Conservation (phyloP, 345 rosid species). For the Linum tenue region DNA sequence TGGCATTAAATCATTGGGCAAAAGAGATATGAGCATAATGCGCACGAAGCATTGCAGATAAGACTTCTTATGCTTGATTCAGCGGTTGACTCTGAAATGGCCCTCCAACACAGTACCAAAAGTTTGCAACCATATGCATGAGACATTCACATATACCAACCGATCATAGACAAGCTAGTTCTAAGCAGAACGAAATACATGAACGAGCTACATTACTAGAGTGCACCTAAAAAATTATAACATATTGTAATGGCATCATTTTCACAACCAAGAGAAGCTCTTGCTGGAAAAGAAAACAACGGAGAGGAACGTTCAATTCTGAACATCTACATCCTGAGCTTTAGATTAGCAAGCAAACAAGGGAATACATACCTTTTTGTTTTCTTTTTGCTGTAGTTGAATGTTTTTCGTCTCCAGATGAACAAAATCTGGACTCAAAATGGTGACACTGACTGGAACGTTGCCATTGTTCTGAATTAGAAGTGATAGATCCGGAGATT, state of each 20-base stretch:
- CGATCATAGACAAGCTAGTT: not conserved
- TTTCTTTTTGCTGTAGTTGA: slow-evolving; percentile 39
- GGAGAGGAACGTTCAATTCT: not conserved
- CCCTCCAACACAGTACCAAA: too few relatives aligned
- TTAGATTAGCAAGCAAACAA: not conserved
- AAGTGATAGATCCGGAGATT: slow-evolving; percentile 58
- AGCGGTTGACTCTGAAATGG: too few relatives aligned
- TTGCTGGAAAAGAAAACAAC: not conserved
- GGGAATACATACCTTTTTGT: slow-evolving; percentile 33
- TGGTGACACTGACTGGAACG: slow-evolving; percentile 31
- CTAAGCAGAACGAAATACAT: not conserved
- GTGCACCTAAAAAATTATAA: not conserved
- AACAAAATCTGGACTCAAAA: slow-evolving; percentile 50
- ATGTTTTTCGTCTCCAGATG: slow-evolving; percentile 36
- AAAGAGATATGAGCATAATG: not conserved
- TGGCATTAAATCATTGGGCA: not conserved
- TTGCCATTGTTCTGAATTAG: slow-evolving; percentile 62
- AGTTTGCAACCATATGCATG: too few relatives aligned
- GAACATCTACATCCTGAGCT: not conserved
- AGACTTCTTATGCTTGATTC: not conserved
- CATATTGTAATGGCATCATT: not conserved
- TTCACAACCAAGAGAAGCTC: not conserved
- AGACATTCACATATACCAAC: not conserved
- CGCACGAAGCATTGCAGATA: not conserved
- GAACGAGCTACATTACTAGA: not conserved